These are phyloP conservation scores for Flaveria ramosissima DNA, from an alignment of 129 eudicot species.

Conservation along the genomic window DNA sequence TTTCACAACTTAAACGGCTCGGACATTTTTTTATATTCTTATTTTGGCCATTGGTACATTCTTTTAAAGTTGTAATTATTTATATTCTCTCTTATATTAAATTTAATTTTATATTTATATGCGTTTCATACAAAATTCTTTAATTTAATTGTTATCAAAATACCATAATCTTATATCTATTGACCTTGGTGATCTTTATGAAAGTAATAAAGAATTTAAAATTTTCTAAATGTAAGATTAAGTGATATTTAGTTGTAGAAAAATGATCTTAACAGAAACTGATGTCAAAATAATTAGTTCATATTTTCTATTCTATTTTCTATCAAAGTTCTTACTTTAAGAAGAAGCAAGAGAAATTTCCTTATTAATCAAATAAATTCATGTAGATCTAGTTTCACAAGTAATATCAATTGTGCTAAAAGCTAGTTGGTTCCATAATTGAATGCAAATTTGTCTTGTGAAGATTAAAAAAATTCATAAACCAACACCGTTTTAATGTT, in stretches of 20 bases:
- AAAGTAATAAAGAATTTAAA: too few species aligned
- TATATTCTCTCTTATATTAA: neutral
- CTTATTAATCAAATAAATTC: neutral
- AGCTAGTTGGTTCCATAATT: neutral
- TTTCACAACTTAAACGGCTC: slow-evolving; percentile 12
- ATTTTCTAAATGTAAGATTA: too few species aligned
- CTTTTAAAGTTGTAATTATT: slow-evolving; percentile 3
- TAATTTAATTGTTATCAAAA: neutral
- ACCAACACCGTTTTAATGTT: neutral
- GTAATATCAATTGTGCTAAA: slow-evolving; percentile 1
- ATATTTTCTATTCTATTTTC: neutral
- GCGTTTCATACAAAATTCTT: neutral
- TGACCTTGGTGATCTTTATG: too few species aligned
- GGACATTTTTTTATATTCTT: slow-evolving; percentile 1
- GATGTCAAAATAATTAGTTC: neutral
- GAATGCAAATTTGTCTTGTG: neutral
- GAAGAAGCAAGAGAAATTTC: neutral
- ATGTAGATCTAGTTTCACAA: neutral
- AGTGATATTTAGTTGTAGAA: too few species aligned
- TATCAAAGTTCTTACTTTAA: neutral
- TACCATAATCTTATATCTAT: too few species aligned
- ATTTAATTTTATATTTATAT: neutral
- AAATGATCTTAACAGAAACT: too few species aligned
- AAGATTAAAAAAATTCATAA: neutral
- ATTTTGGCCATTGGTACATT: slow-evolving; percentile 3